Evolutionary conservation across 2,329 filamentous ascomycete species (phyloP).

Genomic region (Chaetomium sp.): DNA sequence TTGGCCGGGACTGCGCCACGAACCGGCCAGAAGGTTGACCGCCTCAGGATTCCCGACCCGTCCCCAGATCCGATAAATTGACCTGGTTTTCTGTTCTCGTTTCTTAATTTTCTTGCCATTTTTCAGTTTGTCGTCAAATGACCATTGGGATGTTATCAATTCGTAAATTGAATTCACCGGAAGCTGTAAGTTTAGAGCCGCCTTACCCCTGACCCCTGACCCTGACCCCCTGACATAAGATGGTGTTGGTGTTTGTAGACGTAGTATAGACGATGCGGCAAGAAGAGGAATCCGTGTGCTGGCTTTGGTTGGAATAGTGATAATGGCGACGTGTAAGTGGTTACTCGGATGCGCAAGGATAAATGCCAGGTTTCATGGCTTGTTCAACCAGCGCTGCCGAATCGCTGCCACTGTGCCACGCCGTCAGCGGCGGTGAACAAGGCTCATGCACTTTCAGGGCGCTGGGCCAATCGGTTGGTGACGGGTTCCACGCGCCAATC

Average conservation of each 20-base stretch:
- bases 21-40: neutral
- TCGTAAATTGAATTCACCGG: too few relatives aligned
- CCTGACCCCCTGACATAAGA: too few relatives aligned
- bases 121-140: neutral
- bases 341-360: neutral
- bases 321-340: neutral
- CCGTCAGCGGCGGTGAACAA: neutral
- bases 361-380: too few relatives aligned
- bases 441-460: neutral
- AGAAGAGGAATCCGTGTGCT: neutral
- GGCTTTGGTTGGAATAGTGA: neutral
- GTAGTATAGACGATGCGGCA: too few relatives aligned
- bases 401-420: neutral
- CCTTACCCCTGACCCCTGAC: too few relatives aligned
- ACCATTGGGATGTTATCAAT: too few relatives aligned
- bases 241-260: too few relatives aligned
- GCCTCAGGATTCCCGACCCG: neutral
- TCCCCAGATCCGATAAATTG: neutral
- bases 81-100: neutral
- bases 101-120: neutral
- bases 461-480: slow-evolving; percentile 1
- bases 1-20: neutral
- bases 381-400: too few relatives aligned
- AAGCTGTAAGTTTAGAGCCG: too few relatives aligned
- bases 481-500: neutral